These are phyloP conservation scores for Thermoascus crustaceus DNA, from an alignment of 2,329 filamentous ascomycete species.

Conservation along the genomic window DNA sequence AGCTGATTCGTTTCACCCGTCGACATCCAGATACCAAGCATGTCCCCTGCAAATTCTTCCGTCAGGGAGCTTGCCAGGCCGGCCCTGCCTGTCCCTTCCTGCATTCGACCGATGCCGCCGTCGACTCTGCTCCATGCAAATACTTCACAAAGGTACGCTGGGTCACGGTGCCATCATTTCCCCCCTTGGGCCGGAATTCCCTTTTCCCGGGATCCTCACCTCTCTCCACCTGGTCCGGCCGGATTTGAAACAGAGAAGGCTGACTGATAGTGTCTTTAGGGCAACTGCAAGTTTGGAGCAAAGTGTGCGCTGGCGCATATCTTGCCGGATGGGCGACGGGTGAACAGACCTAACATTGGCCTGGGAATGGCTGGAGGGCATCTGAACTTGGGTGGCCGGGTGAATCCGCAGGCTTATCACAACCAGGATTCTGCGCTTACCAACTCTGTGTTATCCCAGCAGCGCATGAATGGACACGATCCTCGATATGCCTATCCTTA, in stretches of 20 bases:
- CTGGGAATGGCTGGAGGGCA: conserved; percentile 46
- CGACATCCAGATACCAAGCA: conserved; percentile 70
- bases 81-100: conserved; percentile 94
- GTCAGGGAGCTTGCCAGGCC: conserved; percentile 90
- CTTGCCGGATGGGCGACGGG: conserved; percentile 82
- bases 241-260: conserved; percentile 7
- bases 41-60: conserved; percentile 99
- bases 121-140: conserved; percentile 86
- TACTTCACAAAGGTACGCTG: conserved; percentile 87
- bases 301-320: conserved; percentile 97
- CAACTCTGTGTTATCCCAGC: conserved; percentile 60
- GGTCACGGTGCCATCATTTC: background rate
- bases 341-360: conserved; percentile 60
- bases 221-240: conserved; percentile 1
- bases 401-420: conserved; percentile 55
- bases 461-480: conserved; percentile 47
- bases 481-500: conserved; percentile 35
- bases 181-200: background rate
- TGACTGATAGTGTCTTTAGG: conserved; percentile 47
- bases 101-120: conserved; percentile 77
- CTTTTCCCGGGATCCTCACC: background rate
- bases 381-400: conserved; percentile 59
- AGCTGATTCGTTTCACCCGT: conserved; percentile 3
- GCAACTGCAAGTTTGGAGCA: conserved; percentile 97
- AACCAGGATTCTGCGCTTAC: conserved; percentile 65